These are phyloP conservation scores for Cystobasidiaceae sp. DNA, from an alignment of 1,284 basidiomycete species.

Conservation along the genomic window DNA sequence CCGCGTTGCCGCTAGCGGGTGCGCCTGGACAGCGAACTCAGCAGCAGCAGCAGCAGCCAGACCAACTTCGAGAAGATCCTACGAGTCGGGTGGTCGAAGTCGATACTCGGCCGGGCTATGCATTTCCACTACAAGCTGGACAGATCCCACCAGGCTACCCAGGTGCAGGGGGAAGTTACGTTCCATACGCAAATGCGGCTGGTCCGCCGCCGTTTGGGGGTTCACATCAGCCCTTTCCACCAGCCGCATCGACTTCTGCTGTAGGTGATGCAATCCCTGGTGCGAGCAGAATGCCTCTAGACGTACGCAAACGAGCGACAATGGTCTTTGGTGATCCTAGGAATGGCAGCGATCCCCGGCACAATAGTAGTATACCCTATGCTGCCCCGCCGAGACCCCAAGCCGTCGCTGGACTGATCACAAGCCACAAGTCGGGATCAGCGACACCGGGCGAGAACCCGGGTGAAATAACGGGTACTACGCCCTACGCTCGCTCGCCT, in stretches of 20 bases:
- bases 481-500: constrained; percentile 62
- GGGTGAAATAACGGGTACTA: neutral
- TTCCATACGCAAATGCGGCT: neutral
- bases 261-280: neutral
- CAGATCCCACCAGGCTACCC: neutral
- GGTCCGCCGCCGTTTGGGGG: too few relatives aligned
- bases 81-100: neutral
- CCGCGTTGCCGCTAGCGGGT: too few relatives aligned
- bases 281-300: neutral
- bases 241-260: neutral
- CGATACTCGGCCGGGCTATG: neutral
- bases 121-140: neutral
- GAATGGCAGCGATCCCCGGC: too few relatives aligned
- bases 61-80: neutral
- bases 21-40: too few relatives aligned
- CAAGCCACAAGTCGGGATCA: too few relatives aligned
- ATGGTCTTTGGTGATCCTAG: neutral
- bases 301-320: neutral
- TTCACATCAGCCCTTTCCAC: neutral
- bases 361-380: constrained; percentile 1
- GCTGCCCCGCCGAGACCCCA: too few relatives aligned
- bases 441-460: too few relatives aligned
- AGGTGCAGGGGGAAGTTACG: neutral
- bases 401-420: too few relatives aligned
- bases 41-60: too few relatives aligned